Evolutionary conservation across 306 rosid genomes (phyloP).

Genomic region (Lathyrus tuberosus): DNA sequence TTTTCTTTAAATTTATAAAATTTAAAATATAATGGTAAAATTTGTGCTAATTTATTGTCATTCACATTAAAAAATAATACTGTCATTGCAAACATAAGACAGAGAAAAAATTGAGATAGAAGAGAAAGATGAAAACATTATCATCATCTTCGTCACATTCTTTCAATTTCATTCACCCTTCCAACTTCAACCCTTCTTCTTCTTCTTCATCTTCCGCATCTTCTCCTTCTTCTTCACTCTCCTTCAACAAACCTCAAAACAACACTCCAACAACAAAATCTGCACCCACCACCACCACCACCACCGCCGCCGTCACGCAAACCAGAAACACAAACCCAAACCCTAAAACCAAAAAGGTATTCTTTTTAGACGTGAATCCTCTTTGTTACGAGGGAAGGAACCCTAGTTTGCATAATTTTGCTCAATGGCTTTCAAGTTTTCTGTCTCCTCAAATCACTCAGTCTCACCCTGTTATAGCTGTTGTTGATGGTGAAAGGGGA

Average conservation of each 20-base stretch:
- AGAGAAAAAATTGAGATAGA: too few species aligned
- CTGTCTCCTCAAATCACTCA: conserved; percentile 63
- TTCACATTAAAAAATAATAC: too few species aligned
- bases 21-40: too few species aligned
- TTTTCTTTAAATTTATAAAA: too few species aligned
- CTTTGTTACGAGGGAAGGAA: conserved; percentile 72
- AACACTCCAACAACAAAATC: not conserved
- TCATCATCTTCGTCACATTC: not conserved
- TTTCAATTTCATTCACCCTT: not conserved
- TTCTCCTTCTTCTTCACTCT: not conserved
- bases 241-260: not conserved
- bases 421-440: conserved; percentile 70
- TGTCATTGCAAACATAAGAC: too few species aligned
- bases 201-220: not conserved
- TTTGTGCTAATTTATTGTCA: too few species aligned
- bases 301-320: not conserved
- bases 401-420: conserved; percentile 71
- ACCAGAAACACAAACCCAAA: not conserved
- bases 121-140: not conserved
- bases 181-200: not conserved
- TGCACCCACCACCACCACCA: not conserved
- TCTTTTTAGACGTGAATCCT: conserved; percentile 86
- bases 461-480: conserved; percentile 77
- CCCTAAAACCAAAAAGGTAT: conserved; percentile 50
- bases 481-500: conserved; percentile 84